phyloP scores from a whole-genome alignment of 305 asterid species.

The Ilex paraguariensis region DNA sequence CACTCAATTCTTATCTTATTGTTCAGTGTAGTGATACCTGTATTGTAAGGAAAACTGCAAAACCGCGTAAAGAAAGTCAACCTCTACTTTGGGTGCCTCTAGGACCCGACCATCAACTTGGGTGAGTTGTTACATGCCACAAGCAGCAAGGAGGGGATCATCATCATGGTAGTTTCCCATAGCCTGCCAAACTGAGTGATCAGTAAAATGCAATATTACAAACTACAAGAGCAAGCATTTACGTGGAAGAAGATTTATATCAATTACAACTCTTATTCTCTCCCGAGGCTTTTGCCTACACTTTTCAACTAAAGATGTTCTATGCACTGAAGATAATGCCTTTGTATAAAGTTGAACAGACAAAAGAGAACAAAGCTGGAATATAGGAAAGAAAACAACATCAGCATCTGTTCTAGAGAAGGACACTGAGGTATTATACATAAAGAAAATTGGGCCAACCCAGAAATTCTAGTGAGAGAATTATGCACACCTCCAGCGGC shows the following conservation, averaged over 20 bases:
- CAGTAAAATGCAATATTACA: conserved; percentile 20
- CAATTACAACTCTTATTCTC: conserved; percentile 56
- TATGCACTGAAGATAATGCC: conserved; percentile 54
- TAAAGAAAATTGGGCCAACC: background rate
- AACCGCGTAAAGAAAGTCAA: conserved; percentile 11
- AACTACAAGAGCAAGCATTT: conserved; percentile 9
- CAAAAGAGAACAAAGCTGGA: conserved; percentile 79
- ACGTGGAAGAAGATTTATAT: conserved; percentile 40
- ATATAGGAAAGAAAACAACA: conserved; percentile 17
- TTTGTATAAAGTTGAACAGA: conserved; percentile 90
- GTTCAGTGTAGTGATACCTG: conserved; percentile 9
- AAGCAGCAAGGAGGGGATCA: conserved; percentile 64
- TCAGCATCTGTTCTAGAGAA: conserved; percentile 16
- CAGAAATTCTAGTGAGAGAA: conserved; percentile 14
- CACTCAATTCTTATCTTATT: conserved; percentile 2
- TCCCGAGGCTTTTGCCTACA: conserved; percentile 85
- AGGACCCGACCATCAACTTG: conserved; percentile 72
- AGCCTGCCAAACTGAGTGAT: conserved; percentile 48
- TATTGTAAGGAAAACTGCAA: conserved; percentile 9
- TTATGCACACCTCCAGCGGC: conserved; percentile 66
- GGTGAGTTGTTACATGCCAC: conserved; percentile 72
- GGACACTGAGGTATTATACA: background rate
- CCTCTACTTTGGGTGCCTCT: conserved; percentile 71
- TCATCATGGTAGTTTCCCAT: conserved; percentile 45
- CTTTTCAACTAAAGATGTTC: conserved; percentile 69